Conservation (phyloP, 164 flowering plant genomes). For the Pachysandra terminalis region DNA sequence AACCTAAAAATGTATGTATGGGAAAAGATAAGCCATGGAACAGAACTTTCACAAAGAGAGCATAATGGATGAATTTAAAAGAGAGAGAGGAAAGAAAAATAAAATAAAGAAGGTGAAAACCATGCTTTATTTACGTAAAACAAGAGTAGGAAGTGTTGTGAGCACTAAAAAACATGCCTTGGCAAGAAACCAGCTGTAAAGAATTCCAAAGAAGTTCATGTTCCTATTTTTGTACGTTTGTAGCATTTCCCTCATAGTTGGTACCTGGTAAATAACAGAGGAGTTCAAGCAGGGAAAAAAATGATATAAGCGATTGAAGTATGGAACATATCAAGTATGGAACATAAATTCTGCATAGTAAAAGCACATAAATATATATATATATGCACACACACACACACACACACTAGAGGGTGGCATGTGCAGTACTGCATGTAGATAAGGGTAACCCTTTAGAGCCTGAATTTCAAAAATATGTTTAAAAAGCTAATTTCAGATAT, state of each 20-base stretch:
- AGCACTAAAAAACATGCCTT: conserved; percentile 48
- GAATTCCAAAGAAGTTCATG: conserved; percentile 62
- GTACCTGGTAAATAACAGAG: conserved; percentile 53
- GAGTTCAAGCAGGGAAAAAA: neutral
- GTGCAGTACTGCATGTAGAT: no score
- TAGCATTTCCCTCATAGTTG: conserved; percentile 80
- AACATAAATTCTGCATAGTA: no score
- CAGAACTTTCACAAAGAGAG: neutral
- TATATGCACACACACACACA: no score
- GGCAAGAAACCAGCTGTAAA: conserved; percentile 94
- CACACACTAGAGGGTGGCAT: no score
- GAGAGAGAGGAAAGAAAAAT: conserved; percentile 1
- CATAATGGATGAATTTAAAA: neutral
- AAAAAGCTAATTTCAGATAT: no score
- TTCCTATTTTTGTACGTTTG: conserved; percentile 78
- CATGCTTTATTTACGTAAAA: neutral
- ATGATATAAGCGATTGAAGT: neutral
- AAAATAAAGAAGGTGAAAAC: neutral
- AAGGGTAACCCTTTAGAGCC: no score
- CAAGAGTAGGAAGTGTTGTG: neutral
- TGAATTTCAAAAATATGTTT: no score
- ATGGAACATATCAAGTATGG: no score
- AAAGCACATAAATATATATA: no score
- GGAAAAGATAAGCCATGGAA: neutral
- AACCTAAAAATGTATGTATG: conserved; percentile 39